Conservation (phyloP, 2,329 filamentous ascomycete species). For the Aspergillus eucalypticola region DNA sequence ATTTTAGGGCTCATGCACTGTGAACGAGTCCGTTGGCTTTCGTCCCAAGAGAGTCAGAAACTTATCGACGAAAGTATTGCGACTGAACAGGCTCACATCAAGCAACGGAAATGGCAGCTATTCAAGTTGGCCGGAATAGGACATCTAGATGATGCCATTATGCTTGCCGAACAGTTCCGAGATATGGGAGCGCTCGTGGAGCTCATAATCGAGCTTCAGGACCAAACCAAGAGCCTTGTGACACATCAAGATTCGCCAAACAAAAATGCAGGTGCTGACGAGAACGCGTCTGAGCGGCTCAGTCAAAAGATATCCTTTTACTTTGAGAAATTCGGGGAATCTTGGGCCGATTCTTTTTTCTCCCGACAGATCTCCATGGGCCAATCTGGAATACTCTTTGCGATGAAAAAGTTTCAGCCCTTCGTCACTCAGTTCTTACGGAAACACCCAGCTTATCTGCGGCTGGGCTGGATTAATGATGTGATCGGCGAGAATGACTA, state of each 20-base stretch:
- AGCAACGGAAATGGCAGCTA: slow-evolving; percentile 49
- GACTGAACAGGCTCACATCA: slow-evolving; percentile 46
- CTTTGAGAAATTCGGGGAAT: slow-evolving; percentile 53
- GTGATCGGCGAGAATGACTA: slow-evolving; percentile 75
- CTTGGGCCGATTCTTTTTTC: slow-evolving; percentile 71
- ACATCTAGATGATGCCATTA: slow-evolving; percentile 59
- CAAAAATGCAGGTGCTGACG: slow-evolving; percentile 18
- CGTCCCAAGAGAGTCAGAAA: slow-evolving; percentile 53
- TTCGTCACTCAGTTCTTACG: slow-evolving; percentile 79
- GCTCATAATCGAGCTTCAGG: slow-evolving; percentile 44
- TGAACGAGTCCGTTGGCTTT: slow-evolving; percentile 62
- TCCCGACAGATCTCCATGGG: slow-evolving; percentile 70
- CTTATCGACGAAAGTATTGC: slow-evolving; percentile 50
- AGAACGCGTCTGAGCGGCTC: slow-evolving; percentile 35
- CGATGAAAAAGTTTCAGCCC: slow-evolving; percentile 66
- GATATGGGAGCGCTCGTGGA: slow-evolving; percentile 65
- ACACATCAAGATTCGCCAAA: slow-evolving; percentile 15
- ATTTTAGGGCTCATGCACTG: slow-evolving; percentile 59
- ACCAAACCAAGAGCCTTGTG: slow-evolving; percentile 35
- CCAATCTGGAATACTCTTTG: slow-evolving; percentile 67
- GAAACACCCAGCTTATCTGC: slow-evolving; percentile 68
- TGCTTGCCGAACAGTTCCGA: slow-evolving; percentile 61
- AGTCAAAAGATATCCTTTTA: slow-evolving; percentile 46
- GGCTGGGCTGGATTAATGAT: slow-evolving; percentile 94
- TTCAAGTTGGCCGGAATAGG: slow-evolving; percentile 53